Evolutionary conservation across 352 stramenopile genomes (phyloP), one percentile per base, ranked within the genome.

Genomic region (Aphanomyces astaci): DNA sequence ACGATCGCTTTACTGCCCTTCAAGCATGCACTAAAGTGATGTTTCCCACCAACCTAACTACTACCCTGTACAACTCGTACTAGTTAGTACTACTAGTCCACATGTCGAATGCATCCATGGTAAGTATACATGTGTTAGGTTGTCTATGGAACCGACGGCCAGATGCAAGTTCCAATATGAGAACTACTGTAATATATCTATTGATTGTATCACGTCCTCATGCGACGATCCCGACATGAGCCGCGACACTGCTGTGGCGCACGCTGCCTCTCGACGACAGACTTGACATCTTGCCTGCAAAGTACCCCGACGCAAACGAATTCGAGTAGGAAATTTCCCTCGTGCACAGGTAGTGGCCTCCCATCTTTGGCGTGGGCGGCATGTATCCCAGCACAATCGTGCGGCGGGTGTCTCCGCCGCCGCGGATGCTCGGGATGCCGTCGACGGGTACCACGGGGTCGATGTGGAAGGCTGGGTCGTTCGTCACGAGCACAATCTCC

Each of bases 321-420:
- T 91, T 93, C 51, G 69, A 65, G 22, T 73, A 74, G 2, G 79
- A 80, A 22, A 73, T 73, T 71, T 81, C 77, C 27, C 83, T 80
- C 45, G 84, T 90, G 72, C 84, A 90, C 59, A 93, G 90, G 73
- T 93, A 93, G 63, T 93, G 84, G 46, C 84, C 84, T 2, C 81
- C 81, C 15, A 89, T 73, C 15, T 81, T 82, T 25, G 89, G 76
- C 0, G 71, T 77, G 4, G 84, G 84, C 36, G 82, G 84, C 68
- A 93, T 74, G 70, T 93, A 93, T 2, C 84, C 84, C 43, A 93
- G 66, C 15, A 83, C 90, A 28, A 91, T 76, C 0, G 81, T 88
- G 25, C 39, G 39, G 4, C 62, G 46, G 28, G 75, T 76, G 9
- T 78, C 66, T 25, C 70, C 69, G 0, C 77, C 78, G 64, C 89